phyloP scores from a whole-genome alignment of 164 flowering plant genomes.

The Liquidambar formosana region DNA sequence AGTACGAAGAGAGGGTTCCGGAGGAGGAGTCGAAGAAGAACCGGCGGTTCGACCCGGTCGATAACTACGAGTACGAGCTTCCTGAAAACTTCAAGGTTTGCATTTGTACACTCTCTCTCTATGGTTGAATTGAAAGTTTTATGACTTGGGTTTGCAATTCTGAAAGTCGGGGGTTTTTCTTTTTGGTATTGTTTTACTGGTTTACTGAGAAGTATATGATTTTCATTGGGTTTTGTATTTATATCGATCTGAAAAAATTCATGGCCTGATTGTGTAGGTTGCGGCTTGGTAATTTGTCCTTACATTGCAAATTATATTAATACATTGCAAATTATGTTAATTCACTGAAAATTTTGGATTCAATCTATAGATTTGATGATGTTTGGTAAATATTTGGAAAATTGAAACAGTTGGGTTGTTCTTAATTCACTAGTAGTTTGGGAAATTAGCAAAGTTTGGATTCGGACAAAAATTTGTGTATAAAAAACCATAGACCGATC shows the following conservation, averaged over 20 bases:
- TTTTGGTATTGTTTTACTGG: neutral
- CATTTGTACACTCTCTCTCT: neutral
- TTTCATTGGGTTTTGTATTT: neutral
- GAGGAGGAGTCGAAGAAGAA: conserved; percentile 85
- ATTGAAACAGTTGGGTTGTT: neutral
- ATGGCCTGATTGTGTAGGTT: too few species aligned
- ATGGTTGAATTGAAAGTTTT: too few species aligned
- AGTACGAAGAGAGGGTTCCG: conserved; percentile 68
- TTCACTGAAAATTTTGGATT: neutral
- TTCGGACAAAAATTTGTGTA: neutral
- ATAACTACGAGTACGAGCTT: conserved; percentile 71
- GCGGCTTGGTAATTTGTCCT: neutral
- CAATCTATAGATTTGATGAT: neutral
- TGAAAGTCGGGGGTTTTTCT: neutral
- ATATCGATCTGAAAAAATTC: neutral
- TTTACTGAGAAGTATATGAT: neutral
- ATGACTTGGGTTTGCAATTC: too few species aligned
- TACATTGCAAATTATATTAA: neutral
- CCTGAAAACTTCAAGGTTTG: conserved; percentile 74
- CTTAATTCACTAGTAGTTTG: neutral
- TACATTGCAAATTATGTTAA: neutral
- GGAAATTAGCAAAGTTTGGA: neutral
- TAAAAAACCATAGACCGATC: neutral
- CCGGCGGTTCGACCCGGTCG: conserved; percentile 70
- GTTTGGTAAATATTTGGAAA: neutral